These are phyloP conservation scores for Aspergillus vadensis DNA, from an alignment of 2,329 filamentous ascomycete genomes.

Conservation along the genomic window DNA sequence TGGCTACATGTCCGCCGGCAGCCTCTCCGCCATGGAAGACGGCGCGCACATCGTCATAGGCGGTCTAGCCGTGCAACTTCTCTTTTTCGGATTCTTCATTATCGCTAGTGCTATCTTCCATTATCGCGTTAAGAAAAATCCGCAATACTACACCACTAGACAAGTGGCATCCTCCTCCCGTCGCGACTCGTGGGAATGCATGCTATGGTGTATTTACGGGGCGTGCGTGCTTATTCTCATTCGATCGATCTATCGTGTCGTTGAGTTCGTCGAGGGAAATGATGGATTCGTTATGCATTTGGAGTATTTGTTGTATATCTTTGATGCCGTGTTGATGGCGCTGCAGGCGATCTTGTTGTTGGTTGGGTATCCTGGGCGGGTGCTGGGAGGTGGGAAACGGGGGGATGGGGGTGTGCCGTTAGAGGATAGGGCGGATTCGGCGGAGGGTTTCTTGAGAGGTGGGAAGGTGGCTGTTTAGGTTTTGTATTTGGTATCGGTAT, in stretches of 20 bases:
- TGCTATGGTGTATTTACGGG: conserved; percentile 26
- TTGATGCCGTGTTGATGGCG: conserved; percentile 37
- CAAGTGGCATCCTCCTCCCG: not conserved
- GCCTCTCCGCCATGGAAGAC: conserved; percentile 15
- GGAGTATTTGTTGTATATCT: conserved; percentile 37
- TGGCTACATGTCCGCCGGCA: conserved; percentile 31
- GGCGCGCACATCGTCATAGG: conserved; percentile 52
- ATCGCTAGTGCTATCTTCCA: conserved; percentile 55
- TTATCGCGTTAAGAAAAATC: conserved; percentile 36
- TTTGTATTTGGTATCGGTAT: not conserved
- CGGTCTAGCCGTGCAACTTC: conserved; percentile 60
- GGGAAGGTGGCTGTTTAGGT: no score
- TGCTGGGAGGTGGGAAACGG: not conserved
- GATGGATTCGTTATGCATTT: conserved; percentile 33
- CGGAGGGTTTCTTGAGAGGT: no score
- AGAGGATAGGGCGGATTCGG: not conserved
- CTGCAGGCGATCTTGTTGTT: not conserved
- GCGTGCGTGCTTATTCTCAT: conserved; percentile 33
- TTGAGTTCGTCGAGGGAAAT: conserved; percentile 36
- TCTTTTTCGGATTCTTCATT: conserved; percentile 61
- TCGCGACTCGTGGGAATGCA: conserved; percentile 14
- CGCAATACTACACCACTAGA: no score
- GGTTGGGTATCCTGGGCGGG: not conserved
- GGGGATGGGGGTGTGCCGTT: not conserved
- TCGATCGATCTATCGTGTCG: conserved; percentile 36